Conservation (phyloP, 805 yeast genomes). For the Priceomyces fermenticarens region DNA sequence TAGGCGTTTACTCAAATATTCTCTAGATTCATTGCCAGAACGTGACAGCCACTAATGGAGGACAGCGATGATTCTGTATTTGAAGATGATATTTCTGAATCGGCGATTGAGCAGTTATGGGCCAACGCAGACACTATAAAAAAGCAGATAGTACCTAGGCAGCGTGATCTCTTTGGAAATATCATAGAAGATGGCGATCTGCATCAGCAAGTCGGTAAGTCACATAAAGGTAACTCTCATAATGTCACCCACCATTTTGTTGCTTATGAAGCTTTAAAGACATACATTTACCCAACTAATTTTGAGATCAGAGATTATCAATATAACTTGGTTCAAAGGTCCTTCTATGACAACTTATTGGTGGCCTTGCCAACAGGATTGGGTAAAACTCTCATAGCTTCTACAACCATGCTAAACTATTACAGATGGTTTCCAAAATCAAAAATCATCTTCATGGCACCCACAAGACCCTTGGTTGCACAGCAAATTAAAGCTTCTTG, state of each 20-base stretch:
- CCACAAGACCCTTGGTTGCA: slow-evolving; percentile 92
- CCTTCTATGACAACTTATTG: slow-evolving; percentile 69
- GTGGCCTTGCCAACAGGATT: slow-evolving; percentile 97
- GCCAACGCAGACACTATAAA: not conserved
- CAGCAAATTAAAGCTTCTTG: slow-evolving; percentile 95
- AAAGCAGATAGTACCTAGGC: slow-evolving; percentile 1
- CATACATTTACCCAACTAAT: slow-evolving; percentile 82
- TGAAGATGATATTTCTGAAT: slow-evolving; percentile 13
- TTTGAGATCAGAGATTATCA: slow-evolving; percentile 86
- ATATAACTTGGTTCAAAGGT: slow-evolving; percentile 67
- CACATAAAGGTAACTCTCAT: not conserved
- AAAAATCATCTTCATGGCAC: slow-evolving; percentile 92
- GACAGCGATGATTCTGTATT: slow-evolving; percentile 10
- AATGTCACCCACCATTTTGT: slow-evolving; percentile 21
- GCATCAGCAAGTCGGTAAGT: slow-evolving; percentile 4
- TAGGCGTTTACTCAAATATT: too few species aligned
- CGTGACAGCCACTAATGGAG: not conserved
- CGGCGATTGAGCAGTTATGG: slow-evolving; percentile 5
- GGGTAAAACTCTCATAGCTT: slow-evolving; percentile 95
- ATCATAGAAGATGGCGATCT: slow-evolving; percentile 5
- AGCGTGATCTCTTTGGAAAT: slow-evolving; percentile 11
- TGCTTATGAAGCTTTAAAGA: slow-evolving; percentile 18
- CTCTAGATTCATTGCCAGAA: not conserved
- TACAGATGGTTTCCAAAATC: slow-evolving; percentile 78
- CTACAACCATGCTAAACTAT: slow-evolving; percentile 88